Conservation (phyloP, 768 basidiomycete genomes). For the Artomyces pyxidatus region DNA sequence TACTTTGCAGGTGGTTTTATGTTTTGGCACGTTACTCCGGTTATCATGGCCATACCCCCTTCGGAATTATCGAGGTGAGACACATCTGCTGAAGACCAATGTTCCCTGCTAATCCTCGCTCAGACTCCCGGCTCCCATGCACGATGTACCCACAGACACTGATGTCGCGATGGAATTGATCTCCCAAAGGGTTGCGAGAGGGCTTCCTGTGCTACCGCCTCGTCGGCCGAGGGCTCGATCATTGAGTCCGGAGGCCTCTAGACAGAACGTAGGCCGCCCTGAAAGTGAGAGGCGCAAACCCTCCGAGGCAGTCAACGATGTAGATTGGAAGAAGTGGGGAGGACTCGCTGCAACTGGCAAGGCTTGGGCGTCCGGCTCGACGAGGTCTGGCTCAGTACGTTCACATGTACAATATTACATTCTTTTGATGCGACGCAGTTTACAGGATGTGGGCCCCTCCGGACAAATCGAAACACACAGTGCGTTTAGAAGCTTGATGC, state of each 20-base stretch:
- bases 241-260: neutral
- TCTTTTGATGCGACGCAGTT: neutral
- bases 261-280: neutral
- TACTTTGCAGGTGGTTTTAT: conserved; percentile 40
- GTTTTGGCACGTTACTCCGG: conserved; percentile 59
- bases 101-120: neutral
- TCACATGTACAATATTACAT: neutral
- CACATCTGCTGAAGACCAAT: conserved; percentile 9
- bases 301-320: conserved; percentile 13
- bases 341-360: conserved; percentile 39
- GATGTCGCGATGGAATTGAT: conserved; percentile 69
- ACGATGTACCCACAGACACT: conserved; percentile 54
- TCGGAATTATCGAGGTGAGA: conserved; percentile 40
- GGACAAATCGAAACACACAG: conserved; percentile 18
- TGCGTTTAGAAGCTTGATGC: conserved; percentile 13
- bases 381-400: conserved; percentile 31
- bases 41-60: conserved; percentile 43
- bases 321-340: conserved; percentile 55
- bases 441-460: neutral
- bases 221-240: conserved; percentile 3
- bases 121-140: conserved; percentile 41
- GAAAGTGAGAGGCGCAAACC: too few relatives aligned
- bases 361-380: conserved; percentile 33
- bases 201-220: conserved; percentile 26
- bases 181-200: conserved; percentile 47